Evolutionary conservation across 179 eudicot species (phyloP), one percentile per base, ranked within the genome.

Genomic region (Beta corolliflora): DNA sequence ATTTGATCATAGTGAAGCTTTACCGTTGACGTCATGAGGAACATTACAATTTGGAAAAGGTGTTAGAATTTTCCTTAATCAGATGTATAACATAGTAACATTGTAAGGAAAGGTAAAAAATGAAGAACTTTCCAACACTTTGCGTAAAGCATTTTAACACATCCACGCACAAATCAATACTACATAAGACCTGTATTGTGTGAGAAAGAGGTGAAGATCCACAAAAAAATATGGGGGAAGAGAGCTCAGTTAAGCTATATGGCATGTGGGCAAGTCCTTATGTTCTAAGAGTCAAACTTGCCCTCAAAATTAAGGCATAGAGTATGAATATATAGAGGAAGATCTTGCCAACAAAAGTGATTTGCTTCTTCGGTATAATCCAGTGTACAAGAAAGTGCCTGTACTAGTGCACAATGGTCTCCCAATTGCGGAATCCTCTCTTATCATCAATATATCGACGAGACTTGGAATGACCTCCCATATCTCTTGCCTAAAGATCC

Each of bases 331-430:
- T 61, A 69, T 84, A 0, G 85, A 87, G 71, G 85, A 87, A 78
- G 85, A 82, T 68, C 80, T 84, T 0, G 12, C 29, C 12, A 77
- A 77, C 63, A 87, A 86, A 36, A 81, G 87, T 45, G 74, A 77
- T 50, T 12, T 29, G 45, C 80, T 86, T 10, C 61, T 84, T 21
- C 65, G 73, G 77, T 81, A 84, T 23, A 84, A 84, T 58, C 83
- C 86, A 18, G 85, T 86, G 44, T 67, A 84, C 59, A 86, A 86
- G 63, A 81, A 83, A 56, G 83, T 86, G 45, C 85, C 88, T 13
- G 79, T 86, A 31, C 83, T 86, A 8, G 82, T 86, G 14, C 85
- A 84, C 58, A 79, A 82, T 54, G 85, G 85, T 11, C 59, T 11
- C 7, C 80, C 84, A 3, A 41, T 81, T 54, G 46, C 44, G 0